These are phyloP conservation scores for Cajanus cajan DNA, from an alignment of 306 rosid genomes.

Conservation along the genomic window DNA sequence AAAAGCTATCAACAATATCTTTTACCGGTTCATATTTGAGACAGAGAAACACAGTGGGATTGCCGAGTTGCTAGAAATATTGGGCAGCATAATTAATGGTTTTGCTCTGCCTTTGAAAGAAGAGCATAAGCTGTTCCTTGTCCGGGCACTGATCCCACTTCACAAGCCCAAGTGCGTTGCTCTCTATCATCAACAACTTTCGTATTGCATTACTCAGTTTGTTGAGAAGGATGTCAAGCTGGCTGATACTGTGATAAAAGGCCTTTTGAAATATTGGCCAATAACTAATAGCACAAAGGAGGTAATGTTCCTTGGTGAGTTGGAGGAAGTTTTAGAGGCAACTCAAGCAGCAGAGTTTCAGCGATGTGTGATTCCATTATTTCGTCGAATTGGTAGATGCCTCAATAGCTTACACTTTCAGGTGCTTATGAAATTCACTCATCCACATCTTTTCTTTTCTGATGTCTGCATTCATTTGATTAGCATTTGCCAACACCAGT, in stretches of 20 bases:
- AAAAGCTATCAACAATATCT: constrained; percentile 61
- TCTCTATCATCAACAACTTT: constrained; percentile 64
- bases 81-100: constrained; percentile 65
- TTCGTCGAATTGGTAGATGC: constrained; percentile 55
- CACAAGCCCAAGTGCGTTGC: constrained; percentile 64
- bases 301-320: constrained; percentile 65
- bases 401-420: constrained; percentile 68
- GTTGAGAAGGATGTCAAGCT: constrained; percentile 69
- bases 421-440: constrained; percentile 33
- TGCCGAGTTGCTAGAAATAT: constrained; percentile 62
- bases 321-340: constrained; percentile 67
- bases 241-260: constrained; percentile 59
- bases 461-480: not conserved
- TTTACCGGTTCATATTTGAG: constrained; percentile 64
- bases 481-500: constrained; percentile 4
- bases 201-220: constrained; percentile 61
- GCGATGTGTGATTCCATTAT: constrained; percentile 59
- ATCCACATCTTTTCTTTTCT: not conserved
- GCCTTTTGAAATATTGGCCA: constrained; percentile 67
- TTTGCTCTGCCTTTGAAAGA: constrained; percentile 71
- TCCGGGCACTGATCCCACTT: constrained; percentile 60
- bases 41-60: constrained; percentile 63
- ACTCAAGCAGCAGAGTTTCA: constrained; percentile 61
- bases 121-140: constrained; percentile 72
- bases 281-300: constrained; percentile 61